phyloP scores from a whole-genome alignment of 352 stramenopile genomes.

The Nothophytophthora sp. region DNA sequence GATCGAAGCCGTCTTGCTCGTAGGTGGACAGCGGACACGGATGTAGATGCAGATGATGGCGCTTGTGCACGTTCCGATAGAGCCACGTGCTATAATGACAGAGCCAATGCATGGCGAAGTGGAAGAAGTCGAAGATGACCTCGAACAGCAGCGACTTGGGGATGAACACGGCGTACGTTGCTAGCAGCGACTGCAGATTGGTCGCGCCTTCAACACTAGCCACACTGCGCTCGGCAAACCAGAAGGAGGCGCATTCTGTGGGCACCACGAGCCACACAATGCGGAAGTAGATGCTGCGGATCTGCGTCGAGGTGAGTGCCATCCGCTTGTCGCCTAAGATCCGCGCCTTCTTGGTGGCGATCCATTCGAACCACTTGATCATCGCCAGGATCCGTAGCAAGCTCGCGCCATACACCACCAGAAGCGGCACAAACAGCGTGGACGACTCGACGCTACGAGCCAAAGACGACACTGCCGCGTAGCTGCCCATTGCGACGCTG shows the following conservation, averaged over 20 bases:
- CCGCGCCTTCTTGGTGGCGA: constrained; percentile 64
- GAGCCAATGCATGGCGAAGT: constrained; percentile 76
- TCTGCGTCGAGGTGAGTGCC: constrained; percentile 44
- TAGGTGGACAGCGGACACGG: constrained; percentile 85
- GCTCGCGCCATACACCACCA: constrained; percentile 40
- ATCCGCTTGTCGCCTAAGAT: constrained; percentile 68
- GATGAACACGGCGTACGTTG: constrained; percentile 69
- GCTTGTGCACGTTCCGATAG: constrained; percentile 84
- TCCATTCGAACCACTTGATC: constrained; percentile 82
- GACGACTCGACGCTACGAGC: constrained; percentile 1
- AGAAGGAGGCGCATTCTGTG: constrained; percentile 73
- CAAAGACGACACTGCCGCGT: constrained; percentile 14
- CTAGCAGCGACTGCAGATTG: constrained; percentile 28
- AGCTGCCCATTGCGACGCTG: constrained; percentile 42
- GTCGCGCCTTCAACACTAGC: background rate
- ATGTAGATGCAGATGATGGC: constrained; percentile 77
- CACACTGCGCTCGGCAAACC: constrained; percentile 27
- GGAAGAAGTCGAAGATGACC: constrained; percentile 85
- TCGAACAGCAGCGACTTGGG: constrained; percentile 87
- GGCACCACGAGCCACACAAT: constrained; percentile 70
- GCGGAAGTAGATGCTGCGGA: constrained; percentile 49
- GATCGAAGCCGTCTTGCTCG: constrained; percentile 76
- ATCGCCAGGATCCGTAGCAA: constrained; percentile 62
- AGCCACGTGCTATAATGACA: constrained; percentile 71
- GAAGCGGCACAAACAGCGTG: background rate